Conservation (phyloP, 345 rosid genomes). For the Dimocarpus longan region DNA sequence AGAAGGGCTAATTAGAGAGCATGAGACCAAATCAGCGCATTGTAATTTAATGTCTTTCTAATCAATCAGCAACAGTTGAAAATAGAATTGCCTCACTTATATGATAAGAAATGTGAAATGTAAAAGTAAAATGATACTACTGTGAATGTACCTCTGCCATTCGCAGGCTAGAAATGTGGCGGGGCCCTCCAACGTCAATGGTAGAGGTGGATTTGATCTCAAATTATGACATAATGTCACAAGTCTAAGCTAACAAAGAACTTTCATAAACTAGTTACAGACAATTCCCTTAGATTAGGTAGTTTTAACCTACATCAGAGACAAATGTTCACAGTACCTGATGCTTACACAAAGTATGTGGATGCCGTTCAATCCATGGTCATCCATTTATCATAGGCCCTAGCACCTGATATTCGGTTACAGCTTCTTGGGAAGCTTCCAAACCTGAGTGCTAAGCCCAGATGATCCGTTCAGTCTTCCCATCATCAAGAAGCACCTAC, state of each 20-base stretch:
- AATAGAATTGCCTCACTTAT: no score
- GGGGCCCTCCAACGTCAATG: no score
- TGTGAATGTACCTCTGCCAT: no score
- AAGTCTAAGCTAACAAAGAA: background rate
- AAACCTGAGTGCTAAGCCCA: slow-evolving; percentile 65
- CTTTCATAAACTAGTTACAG: background rate
- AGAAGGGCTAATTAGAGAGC: no score
- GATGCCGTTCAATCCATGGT: slow-evolving; percentile 83
- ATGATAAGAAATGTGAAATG: no score
- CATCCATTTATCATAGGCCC: slow-evolving; percentile 95
- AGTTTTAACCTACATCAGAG: background rate
- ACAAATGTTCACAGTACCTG: slow-evolving; percentile 52
- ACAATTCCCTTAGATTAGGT: background rate
- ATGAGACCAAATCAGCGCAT: no score
- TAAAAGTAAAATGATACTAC: no score
- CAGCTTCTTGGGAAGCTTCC: slow-evolving; percentile 79
- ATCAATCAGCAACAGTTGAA: no score
- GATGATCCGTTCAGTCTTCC: slow-evolving; percentile 83
- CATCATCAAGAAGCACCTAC: slow-evolving; percentile 85
- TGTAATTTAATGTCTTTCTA: no score
- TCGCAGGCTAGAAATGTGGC: no score
- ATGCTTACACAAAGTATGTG: slow-evolving; percentile 82
- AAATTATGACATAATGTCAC: background rate
- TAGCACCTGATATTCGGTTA: slow-evolving; percentile 77
- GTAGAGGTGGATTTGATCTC: background rate